Base-by-base conservation (phyloP, 2,329 filamentous ascomycete genomes). In the Sphaceloma murrayae region DNA sequence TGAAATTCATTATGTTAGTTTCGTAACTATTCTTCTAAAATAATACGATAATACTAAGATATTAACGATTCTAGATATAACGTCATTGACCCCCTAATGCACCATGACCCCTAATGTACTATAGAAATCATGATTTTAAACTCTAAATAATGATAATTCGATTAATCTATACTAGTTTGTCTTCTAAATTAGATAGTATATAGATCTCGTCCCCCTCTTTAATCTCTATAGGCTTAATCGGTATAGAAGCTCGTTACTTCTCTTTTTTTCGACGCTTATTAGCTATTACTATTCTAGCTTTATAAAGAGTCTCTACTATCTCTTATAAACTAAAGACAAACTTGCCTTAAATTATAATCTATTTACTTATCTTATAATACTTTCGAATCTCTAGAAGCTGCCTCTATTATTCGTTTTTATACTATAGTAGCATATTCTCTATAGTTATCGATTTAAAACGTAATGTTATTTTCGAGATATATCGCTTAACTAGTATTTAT, bases 391-490 rank as follows among this genome's bases (percentile, higher is more conserved):
- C 11, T 27, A 27, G 24, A 27, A 27, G 24, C 6, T 6, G 7
- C 24, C 24, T 27, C 11, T 27, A 27, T 6, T 27, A 7, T 7
- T 27, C 11, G 11, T 27, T 27, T 27, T 27, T 11, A 7, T 27
- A 27, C 7, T 27, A 7, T 7, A 27, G 24, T 27, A 27, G 24
- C 11, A 27, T 27, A 27, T 27, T 27, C 24, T 27, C 11, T 7
- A 11, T 27, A 27, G 11, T 27, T 27, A 27, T 27, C 11, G 11
- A 7, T 27, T 27, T 27, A 27, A 27, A 27, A 27, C 24, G 6
- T 7, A 11, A 34, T 16, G 16, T 19, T 19, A 34, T 17, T 34
- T 34, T 19, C 8, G 32, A 34, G 32, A 34, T 34, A 34, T 34
- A 34, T 17, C 6, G 16, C 32, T 34, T 34, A 19, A 34, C 16